phyloP scores from a whole-genome alignment of 345 rosid species.

The Populus tremula region DNA sequence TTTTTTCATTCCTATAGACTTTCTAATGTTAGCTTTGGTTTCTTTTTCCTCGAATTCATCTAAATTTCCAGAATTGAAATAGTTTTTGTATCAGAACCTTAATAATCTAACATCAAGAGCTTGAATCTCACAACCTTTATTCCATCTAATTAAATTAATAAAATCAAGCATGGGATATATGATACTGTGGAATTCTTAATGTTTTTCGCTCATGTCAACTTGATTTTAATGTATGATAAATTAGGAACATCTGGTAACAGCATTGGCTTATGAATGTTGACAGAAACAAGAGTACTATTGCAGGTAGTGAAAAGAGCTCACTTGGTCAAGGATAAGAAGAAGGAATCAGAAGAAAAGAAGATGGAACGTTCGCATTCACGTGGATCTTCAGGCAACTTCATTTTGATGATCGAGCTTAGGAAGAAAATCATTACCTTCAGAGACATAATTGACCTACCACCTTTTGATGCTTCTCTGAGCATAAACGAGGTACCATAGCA shows the following conservation, averaged over 20 bases:
- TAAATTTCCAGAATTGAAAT: not conserved
- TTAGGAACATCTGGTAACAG: not conserved
- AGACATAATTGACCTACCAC: constrained; percentile 64
- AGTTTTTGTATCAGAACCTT: no score
- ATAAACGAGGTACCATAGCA: constrained; percentile 42
- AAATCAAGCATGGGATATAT: no score
- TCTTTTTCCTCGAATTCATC: not conserved
- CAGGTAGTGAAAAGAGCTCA: constrained; percentile 34
- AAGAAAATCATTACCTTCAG: constrained; percentile 62
- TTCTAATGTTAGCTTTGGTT: not conserved
- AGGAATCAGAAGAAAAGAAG: constrained; percentile 31
- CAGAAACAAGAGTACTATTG: not conserved
- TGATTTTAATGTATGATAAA: not conserved
- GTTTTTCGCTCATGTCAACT: not conserved
- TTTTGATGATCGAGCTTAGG: constrained; percentile 61
- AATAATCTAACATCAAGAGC: no score
- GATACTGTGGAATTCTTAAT: not conserved
- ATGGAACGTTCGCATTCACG: constrained; percentile 34
- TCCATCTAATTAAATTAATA: no score
- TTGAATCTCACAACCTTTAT: no score
- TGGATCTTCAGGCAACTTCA: constrained; percentile 35
- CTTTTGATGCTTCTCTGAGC: constrained; percentile 44
- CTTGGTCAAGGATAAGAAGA: constrained; percentile 32
- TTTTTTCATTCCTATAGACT: no score
- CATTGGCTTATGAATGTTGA: not conserved